Conservation (phyloP, 352 stramenopile genomes). For the Pythium scleroteichum region DNA sequence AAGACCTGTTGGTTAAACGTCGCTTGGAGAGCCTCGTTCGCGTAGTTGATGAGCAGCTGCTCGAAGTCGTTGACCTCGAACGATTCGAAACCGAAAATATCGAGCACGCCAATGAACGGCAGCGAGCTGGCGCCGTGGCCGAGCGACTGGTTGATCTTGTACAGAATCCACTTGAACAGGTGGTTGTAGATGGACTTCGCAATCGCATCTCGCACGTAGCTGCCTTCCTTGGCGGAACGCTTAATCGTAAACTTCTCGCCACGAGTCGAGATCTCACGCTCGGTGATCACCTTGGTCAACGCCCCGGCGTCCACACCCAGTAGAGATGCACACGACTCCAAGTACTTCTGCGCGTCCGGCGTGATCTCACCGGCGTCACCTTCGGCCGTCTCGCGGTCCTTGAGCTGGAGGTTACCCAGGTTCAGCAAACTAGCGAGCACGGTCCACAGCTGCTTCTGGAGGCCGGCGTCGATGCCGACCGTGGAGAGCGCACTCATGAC, state of each 20-base stretch:
- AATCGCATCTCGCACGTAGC: constrained; percentile 91
- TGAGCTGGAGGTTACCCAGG: constrained; percentile 77
- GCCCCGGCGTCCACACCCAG: constrained; percentile 71
- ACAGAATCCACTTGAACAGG: constrained; percentile 93
- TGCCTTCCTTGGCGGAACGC: constrained; percentile 74
- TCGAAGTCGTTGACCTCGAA: constrained; percentile 92
- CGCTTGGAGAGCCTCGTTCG: constrained; percentile 85
- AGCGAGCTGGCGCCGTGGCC: constrained; percentile 76
- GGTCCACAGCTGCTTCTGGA: constrained; percentile 82
- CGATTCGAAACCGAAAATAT: constrained; percentile 92
- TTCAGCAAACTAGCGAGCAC: constrained; percentile 77
- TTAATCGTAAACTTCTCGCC: constrained; percentile 83
- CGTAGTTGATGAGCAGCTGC: constrained; percentile 91
- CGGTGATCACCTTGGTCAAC: constrained; percentile 87
- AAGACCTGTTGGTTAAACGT: constrained; percentile 91
- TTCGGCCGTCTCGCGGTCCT: constrained; percentile 78
- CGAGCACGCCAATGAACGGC: constrained; percentile 89
- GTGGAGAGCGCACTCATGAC: constrained; percentile 74
- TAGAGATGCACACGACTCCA: constrained; percentile 56
- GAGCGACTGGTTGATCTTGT: constrained; percentile 89
- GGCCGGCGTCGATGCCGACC: constrained; percentile 62
- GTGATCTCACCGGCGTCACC: constrained; percentile 75
- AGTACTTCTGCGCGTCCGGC: constrained; percentile 47
- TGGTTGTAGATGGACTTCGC: constrained; percentile 93
- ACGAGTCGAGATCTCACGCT: constrained; percentile 84